These are phyloP conservation scores for Sanghuangporus baumii DNA, from an alignment of 1,284 basidiomycete species.

Conservation along the genomic window DNA sequence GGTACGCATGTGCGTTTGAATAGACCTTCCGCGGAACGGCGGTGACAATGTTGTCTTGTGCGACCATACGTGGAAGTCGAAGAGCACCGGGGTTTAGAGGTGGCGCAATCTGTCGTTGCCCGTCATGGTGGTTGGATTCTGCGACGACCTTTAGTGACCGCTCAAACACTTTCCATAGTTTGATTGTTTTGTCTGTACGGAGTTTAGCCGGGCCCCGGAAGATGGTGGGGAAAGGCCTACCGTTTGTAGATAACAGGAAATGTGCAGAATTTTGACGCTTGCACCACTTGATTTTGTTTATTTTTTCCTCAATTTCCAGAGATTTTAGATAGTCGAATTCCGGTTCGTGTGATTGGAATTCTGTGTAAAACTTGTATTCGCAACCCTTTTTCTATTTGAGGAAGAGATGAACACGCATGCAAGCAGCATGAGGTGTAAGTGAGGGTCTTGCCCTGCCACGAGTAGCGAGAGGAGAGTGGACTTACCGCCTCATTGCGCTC, in stretches of 20 bases:
- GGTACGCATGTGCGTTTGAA: slow-evolving; percentile 98
- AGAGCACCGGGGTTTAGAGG: slow-evolving; percentile 55
- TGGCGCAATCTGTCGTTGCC: slow-evolving; percentile 59
- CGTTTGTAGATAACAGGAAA: slow-evolving; percentile 96
- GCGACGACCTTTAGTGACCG: slow-evolving; percentile 95
- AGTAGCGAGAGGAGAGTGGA: slow-evolving; percentile 6
- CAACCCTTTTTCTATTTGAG: slow-evolving; percentile 90
- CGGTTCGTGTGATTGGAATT: slow-evolving; percentile 99
- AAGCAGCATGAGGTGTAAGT: slow-evolving; percentile 23
- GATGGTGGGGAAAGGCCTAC: slow-evolving; percentile 37
- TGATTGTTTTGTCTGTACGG: slow-evolving; percentile 94
- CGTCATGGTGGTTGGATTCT: slow-evolving; percentile 92
- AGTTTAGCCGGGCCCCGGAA: background rate
- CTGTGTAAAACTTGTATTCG: slow-evolving; percentile 99
- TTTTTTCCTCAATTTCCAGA: slow-evolving; percentile 99
- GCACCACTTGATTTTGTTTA: slow-evolving; percentile 99
- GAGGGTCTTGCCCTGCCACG: background rate
- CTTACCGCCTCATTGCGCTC: slow-evolving; percentile 96
- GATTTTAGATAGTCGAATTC: slow-evolving; percentile 99
- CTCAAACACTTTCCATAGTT: slow-evolving; percentile 99
- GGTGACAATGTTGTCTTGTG: slow-evolving; percentile 97
- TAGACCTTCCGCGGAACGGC: slow-evolving; percentile 99
- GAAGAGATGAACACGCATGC: slow-evolving; percentile 20
- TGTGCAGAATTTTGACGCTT: slow-evolving; percentile 96
- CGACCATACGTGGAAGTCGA: slow-evolving; percentile 83